A percentile compares a stretch with the other conserved stretches of the same genome.
phyloP scores from a whole-genome alignment of 2,329 filamentous ascomycete genomes.

The Hymenotorrendiella dingleyae region DNA sequence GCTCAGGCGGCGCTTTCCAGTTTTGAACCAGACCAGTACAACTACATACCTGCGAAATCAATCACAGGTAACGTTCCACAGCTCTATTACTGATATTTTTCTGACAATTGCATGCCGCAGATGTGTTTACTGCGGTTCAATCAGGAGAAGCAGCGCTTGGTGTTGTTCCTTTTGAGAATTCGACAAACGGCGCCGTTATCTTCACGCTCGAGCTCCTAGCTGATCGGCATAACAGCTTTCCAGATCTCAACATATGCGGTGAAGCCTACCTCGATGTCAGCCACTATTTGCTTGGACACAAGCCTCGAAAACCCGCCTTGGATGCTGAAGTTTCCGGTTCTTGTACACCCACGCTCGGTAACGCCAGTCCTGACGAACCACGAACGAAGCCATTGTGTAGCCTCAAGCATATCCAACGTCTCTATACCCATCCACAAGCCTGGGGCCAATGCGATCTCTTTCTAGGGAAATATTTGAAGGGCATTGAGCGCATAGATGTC shows the following conservation, averaged over 20 bases:
- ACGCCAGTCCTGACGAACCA: slow-evolving; percentile 40
- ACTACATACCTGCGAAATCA: slow-evolving; percentile 37
- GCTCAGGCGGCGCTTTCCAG: slow-evolving; percentile 47
- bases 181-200: slow-evolving; percentile 86
- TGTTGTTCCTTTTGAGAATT: slow-evolving; percentile 94
- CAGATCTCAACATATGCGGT: slow-evolving; percentile 68
- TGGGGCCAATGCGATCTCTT: slow-evolving; percentile 86
- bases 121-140: slow-evolving; percentile 78
- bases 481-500: slow-evolving; percentile 74
- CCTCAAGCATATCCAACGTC: slow-evolving; percentile 59
- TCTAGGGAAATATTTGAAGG: slow-evolving; percentile 62
- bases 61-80: slow-evolving; percentile 35
- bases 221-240: slow-evolving; percentile 59
- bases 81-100: background rate
- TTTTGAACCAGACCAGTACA: slow-evolving; percentile 36
- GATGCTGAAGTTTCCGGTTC: slow-evolving; percentile 36
- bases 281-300: slow-evolving; percentile 71
- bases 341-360: slow-evolving; percentile 43
- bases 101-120: slow-evolving; percentile 35
- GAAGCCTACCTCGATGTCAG: slow-evolving; percentile 85
- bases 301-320: slow-evolving; percentile 6
- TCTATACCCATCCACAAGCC: slow-evolving; percentile 93
- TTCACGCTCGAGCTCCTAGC: slow-evolving; percentile 86
- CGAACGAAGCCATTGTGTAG: slow-evolving; percentile 42
- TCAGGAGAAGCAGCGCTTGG: slow-evolving; percentile 58